phyloP scores from a whole-genome alignment of 2,329 filamentous ascomycete species.

The Botrytis porri region DNA sequence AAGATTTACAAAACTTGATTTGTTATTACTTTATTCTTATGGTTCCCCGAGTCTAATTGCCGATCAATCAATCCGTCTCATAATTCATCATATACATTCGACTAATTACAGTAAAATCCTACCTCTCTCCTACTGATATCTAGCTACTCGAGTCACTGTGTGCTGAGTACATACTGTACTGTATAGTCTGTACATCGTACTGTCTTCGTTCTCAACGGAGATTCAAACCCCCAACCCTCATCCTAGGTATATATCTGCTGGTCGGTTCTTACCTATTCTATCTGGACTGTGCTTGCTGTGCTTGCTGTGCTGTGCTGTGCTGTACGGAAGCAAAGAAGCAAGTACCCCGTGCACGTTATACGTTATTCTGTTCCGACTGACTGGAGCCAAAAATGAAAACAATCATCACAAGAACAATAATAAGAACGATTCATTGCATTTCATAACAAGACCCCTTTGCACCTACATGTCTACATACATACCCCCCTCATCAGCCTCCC shows the following conservation, averaged over 20 bases:
- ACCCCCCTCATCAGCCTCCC: neutral
- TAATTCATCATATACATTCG: neutral
- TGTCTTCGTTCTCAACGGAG: neutral
- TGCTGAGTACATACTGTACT: neutral
- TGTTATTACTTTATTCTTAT: neutral
- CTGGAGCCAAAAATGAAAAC: neutral
- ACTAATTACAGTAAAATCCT: neutral
- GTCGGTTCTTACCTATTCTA: neutral
- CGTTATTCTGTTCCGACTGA: neutral
- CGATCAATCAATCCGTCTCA: neutral
- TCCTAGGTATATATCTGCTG: neutral
- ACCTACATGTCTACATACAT: neutral
- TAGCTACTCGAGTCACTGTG: neutral
- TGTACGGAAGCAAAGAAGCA: neutral
- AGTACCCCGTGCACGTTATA: neutral
- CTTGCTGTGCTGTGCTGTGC: neutral
- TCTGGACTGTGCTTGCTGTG: neutral
- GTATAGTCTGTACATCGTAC: neutral
- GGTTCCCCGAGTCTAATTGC: constrained; percentile 6
- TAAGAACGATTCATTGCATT: neutral
- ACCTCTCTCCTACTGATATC: neutral
- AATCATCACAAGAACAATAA: neutral
- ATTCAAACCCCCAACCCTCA: too few relatives aligned
- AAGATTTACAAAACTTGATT: neutral
- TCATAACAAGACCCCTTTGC: neutral